Percentiles rank a stretch among this genome's conserved stretches.
These are phyloP conservation scores for Geranium rotundifolium DNA, from an alignment of 345 rosid genomes.

Conservation along the genomic window DNA sequence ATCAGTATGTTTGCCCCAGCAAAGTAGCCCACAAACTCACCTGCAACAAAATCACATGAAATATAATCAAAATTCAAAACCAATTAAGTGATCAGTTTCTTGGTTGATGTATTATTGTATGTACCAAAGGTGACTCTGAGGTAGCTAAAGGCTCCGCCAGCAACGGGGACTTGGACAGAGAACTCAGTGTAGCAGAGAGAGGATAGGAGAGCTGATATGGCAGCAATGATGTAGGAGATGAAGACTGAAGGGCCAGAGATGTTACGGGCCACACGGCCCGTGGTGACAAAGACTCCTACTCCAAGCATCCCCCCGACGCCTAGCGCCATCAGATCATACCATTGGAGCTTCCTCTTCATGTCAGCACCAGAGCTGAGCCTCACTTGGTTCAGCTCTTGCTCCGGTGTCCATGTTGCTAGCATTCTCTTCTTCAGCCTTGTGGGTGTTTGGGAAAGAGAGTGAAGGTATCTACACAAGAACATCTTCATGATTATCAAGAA, in stretches of 20 bases:
- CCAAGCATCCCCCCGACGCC: conserved; percentile 96
- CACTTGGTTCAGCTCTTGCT: conserved; percentile 72
- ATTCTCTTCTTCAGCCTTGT: conserved; percentile 70
- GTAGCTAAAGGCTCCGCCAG: conserved; percentile 95
- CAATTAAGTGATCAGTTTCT: background rate
- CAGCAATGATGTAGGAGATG: conserved; percentile 73
- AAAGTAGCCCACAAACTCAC: conserved; percentile 82
- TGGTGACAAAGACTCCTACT: conserved; percentile 82
- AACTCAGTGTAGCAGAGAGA: conserved; percentile 91
- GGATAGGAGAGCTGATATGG: conserved; percentile 73
- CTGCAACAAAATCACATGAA: conserved; percentile 17
- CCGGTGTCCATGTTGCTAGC: conserved; percentile 92
- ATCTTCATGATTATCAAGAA: conserved; percentile 11
- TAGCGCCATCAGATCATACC: conserved; percentile 81
- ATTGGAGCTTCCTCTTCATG: conserved; percentile 78
- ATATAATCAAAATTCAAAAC: background rate
- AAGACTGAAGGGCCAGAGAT: conserved; percentile 75
- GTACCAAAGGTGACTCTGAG: conserved; percentile 89
- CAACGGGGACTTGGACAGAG: conserved; percentile 85
- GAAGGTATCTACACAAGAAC: conserved; percentile 35
- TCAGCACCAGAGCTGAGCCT: conserved; percentile 90
- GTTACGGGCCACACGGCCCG: conserved; percentile 55
- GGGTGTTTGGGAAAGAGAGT: conserved; percentile 71
- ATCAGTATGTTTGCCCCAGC: conserved; percentile 81
- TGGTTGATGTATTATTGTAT: background rate